Percentiles rank a stretch among this genome's conserved stretches.
Conservation (phyloP, 2,329 filamentous ascomycete species). For the Hypoxylon sp. region DNA sequence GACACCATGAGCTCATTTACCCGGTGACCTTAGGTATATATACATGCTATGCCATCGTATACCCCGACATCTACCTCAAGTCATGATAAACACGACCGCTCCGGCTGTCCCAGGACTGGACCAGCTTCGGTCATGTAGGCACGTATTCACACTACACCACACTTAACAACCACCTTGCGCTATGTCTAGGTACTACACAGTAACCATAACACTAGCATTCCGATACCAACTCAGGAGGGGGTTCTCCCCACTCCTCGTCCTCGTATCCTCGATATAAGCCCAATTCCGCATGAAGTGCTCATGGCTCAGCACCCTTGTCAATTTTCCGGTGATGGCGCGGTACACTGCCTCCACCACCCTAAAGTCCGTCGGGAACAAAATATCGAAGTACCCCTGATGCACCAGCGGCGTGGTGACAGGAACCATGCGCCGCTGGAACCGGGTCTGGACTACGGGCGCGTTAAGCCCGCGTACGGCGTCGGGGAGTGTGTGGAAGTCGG, state of each 20-base stretch:
- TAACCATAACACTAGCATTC: conserved; percentile 93
- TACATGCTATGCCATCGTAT: background rate
- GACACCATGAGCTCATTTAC: background rate
- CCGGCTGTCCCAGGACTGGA: background rate
- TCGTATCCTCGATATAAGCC: conserved; percentile 91
- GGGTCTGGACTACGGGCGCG: conserved; percentile 94
- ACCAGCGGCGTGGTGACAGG: conserved; percentile 92
- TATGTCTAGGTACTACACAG: conserved; percentile 65
- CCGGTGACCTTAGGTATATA: background rate
- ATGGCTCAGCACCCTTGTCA: conserved; percentile 87
- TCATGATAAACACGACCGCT: background rate
- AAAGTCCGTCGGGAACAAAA: conserved; percentile 98
- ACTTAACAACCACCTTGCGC: background rate
- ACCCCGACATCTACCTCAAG: background rate
- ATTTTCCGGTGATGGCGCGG: conserved; percentile 89
- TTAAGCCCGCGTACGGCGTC: conserved; percentile 88
- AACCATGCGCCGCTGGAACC: conserved; percentile 87
- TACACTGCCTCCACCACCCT: conserved; percentile 91
- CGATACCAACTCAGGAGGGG: conserved; percentile 93
- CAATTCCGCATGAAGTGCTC: conserved; percentile 91
- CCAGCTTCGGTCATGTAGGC: background rate
- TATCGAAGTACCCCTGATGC: conserved; percentile 98
- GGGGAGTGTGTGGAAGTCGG: conserved; percentile 89
- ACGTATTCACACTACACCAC: background rate
- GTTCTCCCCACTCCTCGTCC: conserved; percentile 92